Base-by-base conservation (phyloP, 139 green algal species). In the Tetradesmus obliquus region DNA sequence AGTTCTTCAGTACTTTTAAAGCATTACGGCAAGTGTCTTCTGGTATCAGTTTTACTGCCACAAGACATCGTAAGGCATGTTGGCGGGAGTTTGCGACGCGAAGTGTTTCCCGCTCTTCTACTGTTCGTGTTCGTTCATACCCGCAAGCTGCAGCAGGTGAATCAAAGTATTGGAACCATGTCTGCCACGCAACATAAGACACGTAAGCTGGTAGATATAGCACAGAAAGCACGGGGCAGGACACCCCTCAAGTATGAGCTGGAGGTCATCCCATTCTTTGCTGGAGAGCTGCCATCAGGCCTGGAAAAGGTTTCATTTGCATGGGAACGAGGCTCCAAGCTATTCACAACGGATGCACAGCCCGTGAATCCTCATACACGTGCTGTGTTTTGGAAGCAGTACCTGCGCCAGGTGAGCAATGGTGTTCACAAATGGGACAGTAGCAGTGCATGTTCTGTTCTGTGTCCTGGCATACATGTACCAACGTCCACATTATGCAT, bases 341-440 rank as follows among this genome's bases (percentile, higher is more conserved):
- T 95, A 0, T 95, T 93, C 53, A 93, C 93, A 2, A 96, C 94
- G 22, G 91, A 95, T 13, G 80, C 93, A 53, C 93, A 95, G 66
- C 22, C 89, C 4, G 94, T 96, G 4, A 95, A 95, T 79, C 89
- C 91, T 0, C 92, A 94, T 57, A 93, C 91, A 9, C 84, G 87
- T 4, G 92, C 94, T 3, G 92, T 94, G 3, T 95, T 96, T 51
- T 96, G 93, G 93, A 93, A 94, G 86, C 93, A 96, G 82, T 95
- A 93, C 82, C 79, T 96, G n/a, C 87, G 91, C 0, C 94, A 96
- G 93, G 94, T 96, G 55, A 54, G 58, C 22, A 4, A 13, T 3
- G 2, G 76, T 58, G 53, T 22, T 45, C 45, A 24, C 32, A 45
- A 45, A 45, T 45, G 2, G 60, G 19, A 13, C 8, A 76, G 66